phyloP scores from a whole-genome alignment of 2,329 filamentous ascomycete genomes.

The Stemphylium lycopersici region DNA sequence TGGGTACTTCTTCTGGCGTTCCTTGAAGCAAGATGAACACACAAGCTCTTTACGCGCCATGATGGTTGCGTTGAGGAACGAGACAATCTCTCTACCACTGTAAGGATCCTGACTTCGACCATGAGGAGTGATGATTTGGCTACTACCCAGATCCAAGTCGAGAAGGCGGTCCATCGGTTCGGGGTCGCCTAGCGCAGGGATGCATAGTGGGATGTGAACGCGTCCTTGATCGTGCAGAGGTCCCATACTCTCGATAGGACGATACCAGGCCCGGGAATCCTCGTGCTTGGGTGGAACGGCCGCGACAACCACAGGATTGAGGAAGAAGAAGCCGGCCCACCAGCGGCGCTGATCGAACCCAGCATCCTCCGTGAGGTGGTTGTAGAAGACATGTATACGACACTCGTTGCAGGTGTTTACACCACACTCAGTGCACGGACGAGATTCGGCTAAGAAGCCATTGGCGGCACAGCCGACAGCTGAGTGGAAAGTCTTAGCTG shows the following conservation, averaged over 20 bases:
- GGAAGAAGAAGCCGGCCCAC: slow-evolving; percentile 32
- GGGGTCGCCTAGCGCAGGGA: slow-evolving; percentile 11
- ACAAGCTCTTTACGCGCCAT: slow-evolving; percentile 13
- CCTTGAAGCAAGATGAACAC: slow-evolving; percentile 22
- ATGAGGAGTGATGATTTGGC: slow-evolving; percentile 9
- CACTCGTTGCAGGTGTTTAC: slow-evolving; percentile 39
- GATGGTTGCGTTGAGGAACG: background rate
- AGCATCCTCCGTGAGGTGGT: slow-evolving; percentile 22
- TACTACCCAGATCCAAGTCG: slow-evolving; percentile 25
- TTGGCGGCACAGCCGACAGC: background rate
- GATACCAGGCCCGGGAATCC: slow-evolving; percentile 10
- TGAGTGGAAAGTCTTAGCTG: slow-evolving; percentile 3
- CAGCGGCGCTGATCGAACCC: slow-evolving; percentile 24
- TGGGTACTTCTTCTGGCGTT: background rate
- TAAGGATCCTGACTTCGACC: slow-evolving; percentile 22
- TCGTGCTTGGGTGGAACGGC: slow-evolving; percentile 22
- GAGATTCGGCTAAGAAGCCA: slow-evolving; percentile 15
- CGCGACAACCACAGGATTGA: slow-evolving; percentile 17
- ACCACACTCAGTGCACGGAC: slow-evolving; percentile 26
- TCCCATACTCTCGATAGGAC: background rate
- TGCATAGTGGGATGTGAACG: slow-evolving; percentile 26
- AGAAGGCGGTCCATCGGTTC: slow-evolving; percentile 30
- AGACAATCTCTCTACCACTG: slow-evolving; percentile 18
- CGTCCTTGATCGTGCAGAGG: slow-evolving; percentile 32
- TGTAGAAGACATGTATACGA: slow-evolving; percentile 37